Conservation (phyloP, 495 filamentous ascomycete species). For the Peziza echinospora region DNA sequence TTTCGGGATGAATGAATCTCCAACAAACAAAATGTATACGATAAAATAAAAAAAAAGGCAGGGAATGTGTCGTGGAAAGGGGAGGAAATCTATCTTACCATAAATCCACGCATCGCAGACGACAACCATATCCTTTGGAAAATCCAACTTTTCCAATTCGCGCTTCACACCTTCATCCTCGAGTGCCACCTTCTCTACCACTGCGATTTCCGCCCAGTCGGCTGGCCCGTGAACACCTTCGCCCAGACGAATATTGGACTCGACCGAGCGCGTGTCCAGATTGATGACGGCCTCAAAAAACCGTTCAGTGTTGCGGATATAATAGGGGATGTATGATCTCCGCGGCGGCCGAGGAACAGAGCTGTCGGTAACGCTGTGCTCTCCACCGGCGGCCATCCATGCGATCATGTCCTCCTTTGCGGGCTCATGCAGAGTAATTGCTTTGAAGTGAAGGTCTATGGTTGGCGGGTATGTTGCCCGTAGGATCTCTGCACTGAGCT, state of each 20-base stretch:
- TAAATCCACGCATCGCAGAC: conserved; percentile 54
- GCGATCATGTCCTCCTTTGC: conserved; percentile 35
- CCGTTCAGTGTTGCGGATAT: conserved; percentile 41
- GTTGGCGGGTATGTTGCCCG: conserved; percentile 28
- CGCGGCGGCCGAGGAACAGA: conserved; percentile 20
- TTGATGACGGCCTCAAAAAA: conserved; percentile 45
- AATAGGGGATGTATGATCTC: conserved; percentile 33
- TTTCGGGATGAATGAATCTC: no score
- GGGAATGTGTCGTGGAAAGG: no score
- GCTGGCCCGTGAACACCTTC: conserved; percentile 33
- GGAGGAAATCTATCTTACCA: no score
- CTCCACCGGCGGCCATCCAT: conserved; percentile 27
- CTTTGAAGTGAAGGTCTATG: conserved; percentile 37
- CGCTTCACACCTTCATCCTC: conserved; percentile 35
- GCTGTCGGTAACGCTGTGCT: no score
- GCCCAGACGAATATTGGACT: conserved; percentile 36
- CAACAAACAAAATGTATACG: no score
- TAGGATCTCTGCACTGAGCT: conserved; percentile 24
- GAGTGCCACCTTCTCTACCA: conserved; percentile 34
- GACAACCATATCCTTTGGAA: conserved; percentile 39
- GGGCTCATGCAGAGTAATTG: conserved; percentile 43
- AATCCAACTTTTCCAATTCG: conserved; percentile 39
- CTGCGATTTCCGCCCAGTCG: conserved; percentile 39
- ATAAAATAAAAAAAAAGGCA: no score
- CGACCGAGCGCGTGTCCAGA: conserved; percentile 29